These are phyloP conservation scores for Trichoderma gracile DNA, from an alignment of 2,329 filamentous ascomycete species.

Conservation along the genomic window DNA sequence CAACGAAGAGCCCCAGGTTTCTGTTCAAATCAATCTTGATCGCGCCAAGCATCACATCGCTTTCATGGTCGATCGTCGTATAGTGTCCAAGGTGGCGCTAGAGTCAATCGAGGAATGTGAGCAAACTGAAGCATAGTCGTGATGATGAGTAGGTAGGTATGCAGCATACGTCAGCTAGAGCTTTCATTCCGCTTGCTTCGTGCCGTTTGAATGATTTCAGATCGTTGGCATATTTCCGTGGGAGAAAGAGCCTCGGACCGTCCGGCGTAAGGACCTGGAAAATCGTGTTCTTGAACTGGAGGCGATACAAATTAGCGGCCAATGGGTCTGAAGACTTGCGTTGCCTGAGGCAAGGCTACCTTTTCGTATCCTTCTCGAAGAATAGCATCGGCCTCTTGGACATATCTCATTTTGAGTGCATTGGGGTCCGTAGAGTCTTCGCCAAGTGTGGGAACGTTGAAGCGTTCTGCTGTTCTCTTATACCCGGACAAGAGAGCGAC, in stretches of 20 bases:
- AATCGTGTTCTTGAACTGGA: not conserved
- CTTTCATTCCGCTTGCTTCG: constrained; percentile 3
- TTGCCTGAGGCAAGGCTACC: not conserved
- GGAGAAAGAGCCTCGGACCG: not conserved
- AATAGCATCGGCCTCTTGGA: not conserved
- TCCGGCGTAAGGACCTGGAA: not conserved
- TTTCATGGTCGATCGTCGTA: constrained; percentile 7
- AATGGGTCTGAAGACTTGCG: no score
- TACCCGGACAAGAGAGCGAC: not conserved
- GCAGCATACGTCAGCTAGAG: not conserved
- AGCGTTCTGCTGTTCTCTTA: not conserved
- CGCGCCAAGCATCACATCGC: constrained; percentile 9
- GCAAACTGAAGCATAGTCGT: no score
- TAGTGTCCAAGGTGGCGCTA: constrained; percentile 3
- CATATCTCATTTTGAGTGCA: not conserved
- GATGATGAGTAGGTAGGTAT: not conserved
- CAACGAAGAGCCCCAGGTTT: not conserved
- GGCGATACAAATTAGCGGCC: not conserved
- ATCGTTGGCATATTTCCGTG: not conserved
- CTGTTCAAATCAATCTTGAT: constrained; percentile 14
- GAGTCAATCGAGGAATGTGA: not conserved
- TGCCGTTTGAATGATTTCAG: not conserved
- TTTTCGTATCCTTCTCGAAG: constrained; percentile 12
- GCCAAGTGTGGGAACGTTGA: not conserved
- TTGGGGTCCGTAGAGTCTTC: not conserved